Evolutionary conservation across 495 filamentous ascomycete genomes (phyloP).

Genomic region (Evernia prunastri): DNA sequence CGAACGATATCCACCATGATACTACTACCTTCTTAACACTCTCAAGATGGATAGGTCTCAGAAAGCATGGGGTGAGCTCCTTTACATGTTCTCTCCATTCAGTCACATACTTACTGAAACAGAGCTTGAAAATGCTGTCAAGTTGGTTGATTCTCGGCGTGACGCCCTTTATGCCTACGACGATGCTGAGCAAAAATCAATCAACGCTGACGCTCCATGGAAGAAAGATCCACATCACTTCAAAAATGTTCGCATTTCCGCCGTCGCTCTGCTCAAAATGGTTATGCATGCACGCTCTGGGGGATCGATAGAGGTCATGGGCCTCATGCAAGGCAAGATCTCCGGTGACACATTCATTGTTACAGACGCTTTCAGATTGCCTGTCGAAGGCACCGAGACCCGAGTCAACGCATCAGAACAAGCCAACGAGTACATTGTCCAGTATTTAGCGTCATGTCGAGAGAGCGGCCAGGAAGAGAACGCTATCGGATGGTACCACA

Average conservation of each 20-base stretch:
- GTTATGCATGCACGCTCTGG: constrained; percentile 96
- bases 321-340: constrained; percentile 95
- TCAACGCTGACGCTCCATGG: constrained; percentile 65
- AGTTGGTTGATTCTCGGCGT: constrained; percentile 73
- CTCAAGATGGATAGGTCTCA: constrained; percentile 46
- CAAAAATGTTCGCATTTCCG: constrained; percentile 86
- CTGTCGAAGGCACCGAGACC: constrained; percentile 96
- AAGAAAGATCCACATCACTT: constrained; percentile 77
- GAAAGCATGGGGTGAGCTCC: constrained; percentile 52
- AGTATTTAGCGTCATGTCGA: constrained; percentile 69
- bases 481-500: constrained; percentile 96
- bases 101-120: constrained; percentile 22
- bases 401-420: constrained; percentile 92
- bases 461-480: constrained; percentile 78
- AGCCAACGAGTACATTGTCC: constrained; percentile 93
- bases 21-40: neutral
- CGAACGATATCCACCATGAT: neutral
- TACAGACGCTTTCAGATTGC: constrained; percentile 88
- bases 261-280: constrained; percentile 95
- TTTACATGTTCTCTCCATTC: constrained; percentile 5
- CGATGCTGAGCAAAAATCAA: constrained; percentile 53
- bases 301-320: constrained; percentile 92
- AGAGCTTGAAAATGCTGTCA: constrained; percentile 87
- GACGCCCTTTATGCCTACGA: constrained; percentile 90
- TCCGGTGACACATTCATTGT: constrained; percentile 78